Base-by-base conservation (phyloP, 768 basidiomycete species). In the Rhodocollybia butyracea region DNA sequence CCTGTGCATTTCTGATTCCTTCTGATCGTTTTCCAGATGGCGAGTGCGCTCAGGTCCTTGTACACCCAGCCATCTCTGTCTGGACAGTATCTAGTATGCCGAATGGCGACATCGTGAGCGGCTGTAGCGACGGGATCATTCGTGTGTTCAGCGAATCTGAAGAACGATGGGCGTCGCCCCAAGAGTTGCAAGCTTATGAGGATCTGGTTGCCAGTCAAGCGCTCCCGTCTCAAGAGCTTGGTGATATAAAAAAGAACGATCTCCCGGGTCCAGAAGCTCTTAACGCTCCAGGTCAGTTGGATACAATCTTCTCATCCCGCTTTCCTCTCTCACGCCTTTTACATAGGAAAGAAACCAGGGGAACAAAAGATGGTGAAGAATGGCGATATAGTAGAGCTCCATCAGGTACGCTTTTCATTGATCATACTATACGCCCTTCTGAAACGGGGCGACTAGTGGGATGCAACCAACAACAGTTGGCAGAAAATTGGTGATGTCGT, bases 1-100 rank as follows among this genome's bases (percentile, higher is more conserved):
- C 41, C 43, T 24, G 3, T n/a, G 55, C 46, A 32, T 24, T 42
- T 52, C 43, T 40, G 41, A 41, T 40, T 34, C 54, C 45, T 36
- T 38, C 24, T 19, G 19, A 48, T 46, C 29, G 42, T 12, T 21
- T 27, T 32, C 30, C 60, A 91, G 95, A 93, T 60, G 94, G 91
- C 13, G 91, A 94, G 68, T 91, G 91, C 61, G 70, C 81, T 5
- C 96, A 99, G 69, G 89, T 88, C 10, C 84, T 99, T 57, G 82
- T 91, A 10, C 94, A 97, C 64, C 94, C 97, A 6, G 93, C 93
- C 7, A 91, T 96, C 54, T 98, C 96, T n/a, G 91, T 99, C 2
- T 99, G 97, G 97, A 75, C 90, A 2, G 91, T 96, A 15, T 86
- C 91, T 1, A 79, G 85, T 5, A 85, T 94, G 78, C 86, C 91